Percentiles rank a stretch among this genome's conserved stretches.
Evolutionary conservation across 202 grass and related monocot genomes (phyloP).

Genomic region (Carex arenaria): DNA sequence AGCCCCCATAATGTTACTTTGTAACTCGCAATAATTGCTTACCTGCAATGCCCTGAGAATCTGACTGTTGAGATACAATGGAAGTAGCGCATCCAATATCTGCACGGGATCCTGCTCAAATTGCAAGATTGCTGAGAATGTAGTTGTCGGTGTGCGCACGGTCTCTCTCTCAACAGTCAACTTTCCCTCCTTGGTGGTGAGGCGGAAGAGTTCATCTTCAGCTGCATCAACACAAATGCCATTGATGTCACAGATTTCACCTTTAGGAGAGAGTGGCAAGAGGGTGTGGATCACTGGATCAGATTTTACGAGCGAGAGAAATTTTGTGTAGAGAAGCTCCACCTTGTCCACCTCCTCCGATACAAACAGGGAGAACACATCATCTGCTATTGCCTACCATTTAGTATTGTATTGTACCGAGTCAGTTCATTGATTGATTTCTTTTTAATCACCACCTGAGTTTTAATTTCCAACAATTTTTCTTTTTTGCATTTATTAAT

Average conservation of each 20-base stretch:
- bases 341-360: constrained; percentile 94
- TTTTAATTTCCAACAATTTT: background rate
- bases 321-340: constrained; percentile 94
- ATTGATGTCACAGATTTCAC: constrained; percentile 92
- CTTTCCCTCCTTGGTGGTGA: constrained; percentile 93
- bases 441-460: background rate
- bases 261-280: constrained; percentile 87
- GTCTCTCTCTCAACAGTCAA: constrained; percentile 81
- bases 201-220: constrained; percentile 91
- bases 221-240: constrained; percentile 76
- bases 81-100: constrained; percentile 89
- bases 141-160: constrained; percentile 47
- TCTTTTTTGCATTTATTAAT: background rate
- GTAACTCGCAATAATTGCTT: background rate
- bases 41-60: constrained; percentile 69
- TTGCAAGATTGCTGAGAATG: constrained; percentile 84
- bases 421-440: background rate
- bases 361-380: constrained; percentile 93
- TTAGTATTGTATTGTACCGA: background rate
- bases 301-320: constrained; percentile 77
- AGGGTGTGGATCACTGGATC: constrained; percentile 94
- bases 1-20: background rate
- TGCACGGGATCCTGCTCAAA: constrained; percentile 98
- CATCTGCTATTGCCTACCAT: constrained; percentile 76
- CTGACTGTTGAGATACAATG: constrained; percentile 96